A percentile compares a stretch with the other conserved stretches of the same genome.
phyloP scores from a whole-genome alignment of 805 yeast species.

The Yarrowia hollandica region DNA sequence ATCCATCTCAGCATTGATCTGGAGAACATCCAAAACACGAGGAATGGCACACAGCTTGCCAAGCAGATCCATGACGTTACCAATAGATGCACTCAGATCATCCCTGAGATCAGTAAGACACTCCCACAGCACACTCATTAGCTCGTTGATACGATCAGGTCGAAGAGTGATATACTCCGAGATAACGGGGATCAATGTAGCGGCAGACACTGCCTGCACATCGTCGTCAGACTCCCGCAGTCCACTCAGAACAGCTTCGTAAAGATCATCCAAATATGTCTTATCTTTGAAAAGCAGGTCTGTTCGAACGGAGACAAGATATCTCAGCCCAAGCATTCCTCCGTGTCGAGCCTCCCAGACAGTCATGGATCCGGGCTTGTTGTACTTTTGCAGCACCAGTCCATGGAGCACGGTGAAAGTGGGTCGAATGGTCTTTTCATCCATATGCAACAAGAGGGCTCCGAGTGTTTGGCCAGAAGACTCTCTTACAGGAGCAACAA shows the following conservation, averaged over 20 bases:
- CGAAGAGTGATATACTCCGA: slow-evolving; percentile 75
- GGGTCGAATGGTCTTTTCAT: slow-evolving; percentile 55
- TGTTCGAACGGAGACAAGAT: slow-evolving; percentile 85
- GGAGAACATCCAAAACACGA: slow-evolving; percentile 72
- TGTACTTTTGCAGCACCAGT: slow-evolving; percentile 60
- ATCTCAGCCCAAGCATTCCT: slow-evolving; percentile 89
- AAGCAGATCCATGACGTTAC: slow-evolving; percentile 91
- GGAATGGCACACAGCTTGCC: slow-evolving; percentile 83
- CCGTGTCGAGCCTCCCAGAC: slow-evolving; percentile 99
- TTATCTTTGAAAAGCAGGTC: slow-evolving; percentile 63
- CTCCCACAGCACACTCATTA: slow-evolving; percentile 80
- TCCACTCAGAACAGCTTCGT: slow-evolving; percentile 84
- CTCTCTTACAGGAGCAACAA: slow-evolving; percentile 97
- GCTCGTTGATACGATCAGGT: slow-evolving; percentile 47
- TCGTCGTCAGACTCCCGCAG: slow-evolving; percentile 82
- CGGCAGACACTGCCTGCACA: slow-evolving; percentile 95
- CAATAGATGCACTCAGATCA: slow-evolving; percentile 91
- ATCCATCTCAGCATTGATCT: slow-evolving; percentile 55
- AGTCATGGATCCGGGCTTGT: slow-evolving; percentile 49
- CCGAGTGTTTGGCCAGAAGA: slow-evolving; percentile 94
- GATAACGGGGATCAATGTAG: slow-evolving; percentile 87
- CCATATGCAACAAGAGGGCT: slow-evolving; percentile 76
- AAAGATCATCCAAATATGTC: slow-evolving; percentile 65
- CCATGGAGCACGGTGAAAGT: slow-evolving; percentile 66
- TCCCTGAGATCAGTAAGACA: slow-evolving; percentile 82